Percentiles rank a stretch among this genome's conserved stretches.
These are phyloP conservation scores for Phytophthora aleatoria DNA, from an alignment of 352 stramenopile species.

Conservation along the genomic window DNA sequence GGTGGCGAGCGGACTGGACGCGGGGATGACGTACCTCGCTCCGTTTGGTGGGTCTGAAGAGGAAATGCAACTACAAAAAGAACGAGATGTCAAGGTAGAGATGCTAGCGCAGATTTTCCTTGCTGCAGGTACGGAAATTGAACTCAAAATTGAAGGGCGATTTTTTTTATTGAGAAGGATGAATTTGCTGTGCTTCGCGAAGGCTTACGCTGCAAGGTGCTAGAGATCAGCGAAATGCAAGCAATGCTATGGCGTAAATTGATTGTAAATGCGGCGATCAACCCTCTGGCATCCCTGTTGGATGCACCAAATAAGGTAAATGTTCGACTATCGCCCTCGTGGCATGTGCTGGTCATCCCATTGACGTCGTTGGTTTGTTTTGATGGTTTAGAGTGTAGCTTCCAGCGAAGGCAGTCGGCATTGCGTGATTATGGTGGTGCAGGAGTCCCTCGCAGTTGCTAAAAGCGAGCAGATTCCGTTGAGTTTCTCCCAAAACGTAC, in stretches of 20 bases:
- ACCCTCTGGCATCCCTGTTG: constrained; percentile 68
- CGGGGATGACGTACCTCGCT: constrained; percentile 56
- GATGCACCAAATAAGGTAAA: constrained; percentile 58
- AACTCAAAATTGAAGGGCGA: not conserved
- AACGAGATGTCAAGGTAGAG: constrained; percentile 26
- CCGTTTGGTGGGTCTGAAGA: constrained; percentile 26
- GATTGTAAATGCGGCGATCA: constrained; percentile 84
- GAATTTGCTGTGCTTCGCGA: not conserved
- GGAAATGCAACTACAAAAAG: not conserved
- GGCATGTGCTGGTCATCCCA: not conserved
- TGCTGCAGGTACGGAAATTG: constrained; percentile 42
- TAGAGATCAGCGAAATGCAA: constrained; percentile 55
- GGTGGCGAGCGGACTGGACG: constrained; percentile 50
- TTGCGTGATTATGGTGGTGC: constrained; percentile 59
- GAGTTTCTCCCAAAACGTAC: constrained; percentile 34
- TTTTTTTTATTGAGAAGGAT: not conserved
- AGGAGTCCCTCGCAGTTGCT: constrained; percentile 60
- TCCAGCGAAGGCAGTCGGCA: constrained; percentile 47
- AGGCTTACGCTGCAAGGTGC: constrained; percentile 52
- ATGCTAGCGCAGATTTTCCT: constrained; percentile 38
- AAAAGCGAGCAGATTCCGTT: constrained; percentile 49
- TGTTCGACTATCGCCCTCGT: not conserved
- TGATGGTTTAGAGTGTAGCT: constrained; percentile 40
- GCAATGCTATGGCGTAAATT: constrained; percentile 77
- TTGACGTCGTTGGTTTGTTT: not conserved